Evolutionary conservation across 352 stramenopile species (phyloP), one percentile per base, ranked within the genome.

Genomic region (Pythium rhizo-oryzae): DNA sequence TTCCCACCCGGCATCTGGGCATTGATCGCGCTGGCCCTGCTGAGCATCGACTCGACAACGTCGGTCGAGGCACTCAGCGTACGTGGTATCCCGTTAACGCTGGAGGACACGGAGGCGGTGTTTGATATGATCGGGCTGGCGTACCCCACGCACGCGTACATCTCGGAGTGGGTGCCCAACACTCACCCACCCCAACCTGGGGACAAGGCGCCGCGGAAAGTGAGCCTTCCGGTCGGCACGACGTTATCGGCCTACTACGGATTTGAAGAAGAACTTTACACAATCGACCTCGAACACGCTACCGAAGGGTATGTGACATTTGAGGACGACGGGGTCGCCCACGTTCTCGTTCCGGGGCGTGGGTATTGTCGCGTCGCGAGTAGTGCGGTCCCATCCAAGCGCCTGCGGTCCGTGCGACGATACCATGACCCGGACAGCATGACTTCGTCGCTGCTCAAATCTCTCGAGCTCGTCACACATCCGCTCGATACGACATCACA

Each of bases 261-360:
- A 5, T 50, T 60, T 24, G 54, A 60, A 30, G 54, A 60, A 13
- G 54, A 60, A 50, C 19, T 37, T 5, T 60, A 60, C 54, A 60
- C 33, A 7, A 23, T 60, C 33, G 35, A 35, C 25, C 9, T 41
- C 28, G 28, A 58, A 2, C 11, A 44, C 25, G 25, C 21, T 12
- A 58, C 25, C 15, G 25, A 58, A 8, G 51, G 28, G 16, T 43
- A 25, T 8, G 30, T 21, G 9, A 12, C 35, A 4, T 37, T 23
- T 12, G 51, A 58, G 44, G 51, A 43, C 15, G 12, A 8, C 19
- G 51, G 28, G 9, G 12, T 58, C 11, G 19, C 24, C 7, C 30
- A 58, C 30, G 24, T 44, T 2, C 35, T 58, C 21, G 24, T 58
- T 24, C 12, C 25, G 21, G 24, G 51, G 1, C 51, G 51, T 43